Base-by-base conservation (phyloP, 2,329 filamentous ascomycete genomes). In the Penicillium sp. region DNA sequence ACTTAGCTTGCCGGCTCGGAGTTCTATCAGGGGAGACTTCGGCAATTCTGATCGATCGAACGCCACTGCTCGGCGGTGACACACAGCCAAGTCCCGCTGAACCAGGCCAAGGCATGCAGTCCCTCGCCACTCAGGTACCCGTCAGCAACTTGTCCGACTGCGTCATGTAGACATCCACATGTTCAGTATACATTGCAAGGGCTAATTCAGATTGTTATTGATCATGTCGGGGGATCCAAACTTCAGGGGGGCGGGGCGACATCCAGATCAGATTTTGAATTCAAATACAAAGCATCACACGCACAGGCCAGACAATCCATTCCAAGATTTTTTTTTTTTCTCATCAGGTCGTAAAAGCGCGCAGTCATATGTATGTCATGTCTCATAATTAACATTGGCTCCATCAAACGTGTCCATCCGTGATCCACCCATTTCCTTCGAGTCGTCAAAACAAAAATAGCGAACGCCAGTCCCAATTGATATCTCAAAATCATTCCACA, bases 11-110 rank as follows among this genome's bases (percentile, higher is more conserved):
- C 20, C 8, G 13, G 31, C 20, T 40, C 4, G 1, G n/a, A 22
- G 11, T 22, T 18, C 18, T 39, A 22, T 31, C 4, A 35, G 26
- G 32, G 24, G 18, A n/a, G 11, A 35, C n/a, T 29, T 35, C 7
- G 24, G 34, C 7, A 34, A 35, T 50, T 51, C 39, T 52, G 54
- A 56, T 53, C 43, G 50, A 53, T 56, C 54, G 11, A 39, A 34
- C 50, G 54, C 54, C 54, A 53, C 54, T 43, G 20, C 5, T 37
- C 20, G 39, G 13, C 10, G 18, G 39, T 46, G 53, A 52, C 39
- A 46, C 40, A 40, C 40, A 46, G 48, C 42, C 49, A 35, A 46
- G 35, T 55, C 48, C n/a, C n/a, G 2, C 29, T 34, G 5, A 20
- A 20, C 34, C 20, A 40, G 43, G 34, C 24, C 38, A 44, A 40